Base-by-base conservation (phyloP, 2,329 filamentous ascomycete genomes). In the Atkinsonella texensis region DNA sequence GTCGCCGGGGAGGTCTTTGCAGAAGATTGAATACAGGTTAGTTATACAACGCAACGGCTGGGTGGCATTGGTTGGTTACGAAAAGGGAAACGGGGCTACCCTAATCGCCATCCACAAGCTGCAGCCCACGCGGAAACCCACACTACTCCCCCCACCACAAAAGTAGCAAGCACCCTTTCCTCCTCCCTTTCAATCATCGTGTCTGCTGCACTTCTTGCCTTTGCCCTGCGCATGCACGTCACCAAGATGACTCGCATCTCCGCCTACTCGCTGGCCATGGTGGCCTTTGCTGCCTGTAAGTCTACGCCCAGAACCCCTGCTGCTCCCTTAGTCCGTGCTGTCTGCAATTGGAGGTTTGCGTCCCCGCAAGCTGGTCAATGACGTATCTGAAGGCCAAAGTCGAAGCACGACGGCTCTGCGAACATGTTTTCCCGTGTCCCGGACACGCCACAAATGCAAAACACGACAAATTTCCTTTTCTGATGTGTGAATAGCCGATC, bases 271-370 rank as follows among this genome's bases (percentile, higher is more conserved):
- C 60, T 66, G 46, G 71, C 67, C 54, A 59, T 74, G 54, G 64
- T 69, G 61, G 72, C 66, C 52, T 68, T 73, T 61, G 59, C 65
- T 49, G 70, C 65, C 48, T 69, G 73, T 74, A 65, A 56, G 71
- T 70, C 28, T 33, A 33, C 50, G 46, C 23, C 46, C 23, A 48
- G 47, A n/a, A 39, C 15, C 42, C 32, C 23, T 44, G 17, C 20
- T 17, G 32, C 17, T 7, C 5, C 18, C 33, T 18, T 9, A n/a
- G 23, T 18, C 20, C 18, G 13, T 39, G 47, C 17, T 48, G 43
- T 46, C 47, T 40, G 46, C 17, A 48, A 18, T 11, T 41, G 39
- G n/a, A 41, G 15, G n/a, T 12, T 38, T 9, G 20, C 44, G 51
- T 53, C 51, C 51, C 33, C 52, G 43, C 53, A 46, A 52, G 38